Percentiles rank a stretch among this genome's conserved stretches.
phyloP scores from a whole-genome alignment of 2,329 filamentous ascomycete species.

The Aspergillus fumigatiaffinis region DNA sequence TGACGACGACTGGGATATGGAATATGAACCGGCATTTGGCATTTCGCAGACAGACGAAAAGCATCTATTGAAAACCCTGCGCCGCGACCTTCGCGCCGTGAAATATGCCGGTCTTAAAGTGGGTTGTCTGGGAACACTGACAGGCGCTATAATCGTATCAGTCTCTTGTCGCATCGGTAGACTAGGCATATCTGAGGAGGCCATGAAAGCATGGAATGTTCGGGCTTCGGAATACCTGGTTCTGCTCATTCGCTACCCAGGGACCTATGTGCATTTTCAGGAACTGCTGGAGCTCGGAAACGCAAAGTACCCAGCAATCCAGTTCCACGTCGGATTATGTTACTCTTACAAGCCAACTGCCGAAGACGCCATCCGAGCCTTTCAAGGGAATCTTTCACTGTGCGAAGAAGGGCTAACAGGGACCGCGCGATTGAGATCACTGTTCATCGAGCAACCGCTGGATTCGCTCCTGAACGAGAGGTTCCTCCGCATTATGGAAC shows the following conservation, averaged over 20 bases:
- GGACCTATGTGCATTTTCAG: slow-evolving; percentile 60
- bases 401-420: background rate
- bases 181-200: slow-evolving; percentile 69
- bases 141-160: slow-evolving; percentile 54
- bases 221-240: slow-evolving; percentile 65
- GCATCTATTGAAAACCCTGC: slow-evolving; percentile 40
- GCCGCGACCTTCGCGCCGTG: slow-evolving; percentile 57
- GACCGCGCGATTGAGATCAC: slow-evolving; percentile 47
- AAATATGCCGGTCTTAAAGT: slow-evolving; percentile 67
- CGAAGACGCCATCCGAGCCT: slow-evolving; percentile 51
- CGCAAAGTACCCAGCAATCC: slow-evolving; percentile 36
- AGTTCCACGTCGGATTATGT: slow-evolving; percentile 68
- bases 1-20: slow-evolving; percentile 28
- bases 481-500: slow-evolving; percentile 60
- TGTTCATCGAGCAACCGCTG: slow-evolving; percentile 68
- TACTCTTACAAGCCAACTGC: slow-evolving; percentile 67
- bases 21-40: background rate
- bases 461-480: slow-evolving; percentile 64
- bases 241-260: slow-evolving; percentile 63
- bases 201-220: slow-evolving; percentile 73
- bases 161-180: slow-evolving; percentile 67
- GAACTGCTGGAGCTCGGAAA: slow-evolving; percentile 45
- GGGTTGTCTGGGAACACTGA: slow-evolving; percentile 55
- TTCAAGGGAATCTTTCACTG: slow-evolving; percentile 25
- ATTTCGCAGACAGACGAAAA: background rate